A percentile compares a stretch with the other conserved stretches of the same genome.
Evolutionary conservation across 2,329 filamentous ascomycete species (phyloP).

Genomic region (Coniosporium tulheliwenetii): DNA sequence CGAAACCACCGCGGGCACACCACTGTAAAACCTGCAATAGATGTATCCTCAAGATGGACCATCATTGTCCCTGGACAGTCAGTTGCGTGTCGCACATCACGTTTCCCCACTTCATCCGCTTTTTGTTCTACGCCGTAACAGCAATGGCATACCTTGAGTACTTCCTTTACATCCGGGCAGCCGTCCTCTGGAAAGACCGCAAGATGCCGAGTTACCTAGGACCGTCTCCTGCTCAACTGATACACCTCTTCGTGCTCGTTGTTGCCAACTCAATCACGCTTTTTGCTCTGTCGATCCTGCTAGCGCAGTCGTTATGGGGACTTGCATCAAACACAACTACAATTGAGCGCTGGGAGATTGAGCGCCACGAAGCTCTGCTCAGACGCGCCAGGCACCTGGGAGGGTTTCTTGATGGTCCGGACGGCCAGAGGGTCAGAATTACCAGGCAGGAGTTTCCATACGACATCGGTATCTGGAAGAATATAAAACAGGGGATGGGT

Average conservation of each 20-base stretch:
- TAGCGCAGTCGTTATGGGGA: constrained; percentile 44
- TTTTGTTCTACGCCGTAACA: constrained; percentile 53
- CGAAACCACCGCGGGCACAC: constrained; percentile 64
- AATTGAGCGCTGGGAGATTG: constrained; percentile 61
- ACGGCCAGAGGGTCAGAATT: constrained; percentile 38
- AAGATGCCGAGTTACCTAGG: constrained; percentile 60
- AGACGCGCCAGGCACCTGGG: constrained; percentile 33
- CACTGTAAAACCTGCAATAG: constrained; percentile 61
- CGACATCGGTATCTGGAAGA: constrained; percentile 59
- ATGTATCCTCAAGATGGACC: constrained; percentile 70
- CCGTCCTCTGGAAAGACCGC: constrained; percentile 47
- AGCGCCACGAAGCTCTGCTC: constrained; percentile 29
- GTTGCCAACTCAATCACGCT: constrained; percentile 43
- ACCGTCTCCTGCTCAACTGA: constrained; percentile 43
- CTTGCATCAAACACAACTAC: constrained; percentile 59
- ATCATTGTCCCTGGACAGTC: constrained; percentile 72
- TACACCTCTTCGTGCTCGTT: constrained; percentile 43
- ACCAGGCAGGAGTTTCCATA: constrained; percentile 65
- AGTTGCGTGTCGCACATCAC: constrained; percentile 75
- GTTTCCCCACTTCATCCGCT: constrained; percentile 70
- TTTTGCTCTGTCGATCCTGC: constrained; percentile 48
- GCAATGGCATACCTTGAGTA: constrained; percentile 45
- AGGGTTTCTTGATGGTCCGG: constrained; percentile 39
- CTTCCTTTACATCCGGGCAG: constrained; percentile 44
- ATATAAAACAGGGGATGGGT: constrained; percentile 64